phyloP scores from a whole-genome alignment of 805 yeast genomes.

The Ogataea kodamae region DNA sequence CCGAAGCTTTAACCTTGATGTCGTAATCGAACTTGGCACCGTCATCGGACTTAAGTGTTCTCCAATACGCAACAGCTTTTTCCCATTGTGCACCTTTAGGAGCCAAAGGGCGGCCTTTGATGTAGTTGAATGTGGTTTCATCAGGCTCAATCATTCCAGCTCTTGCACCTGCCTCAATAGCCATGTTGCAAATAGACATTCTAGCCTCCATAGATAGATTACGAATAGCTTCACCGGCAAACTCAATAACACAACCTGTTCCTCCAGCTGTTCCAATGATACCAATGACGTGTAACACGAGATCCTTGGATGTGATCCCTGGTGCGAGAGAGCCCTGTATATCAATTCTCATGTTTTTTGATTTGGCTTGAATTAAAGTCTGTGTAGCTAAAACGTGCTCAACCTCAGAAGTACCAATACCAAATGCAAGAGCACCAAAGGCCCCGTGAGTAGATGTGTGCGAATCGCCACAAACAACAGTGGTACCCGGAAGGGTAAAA shows the following conservation, averaged over 20 bases:
- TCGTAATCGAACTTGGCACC: slow-evolving; percentile 89
- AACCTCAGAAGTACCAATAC: slow-evolving; percentile 98
- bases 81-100: slow-evolving; percentile 95
- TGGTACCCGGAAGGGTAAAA: slow-evolving; percentile 96
- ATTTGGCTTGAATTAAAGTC: slow-evolving; percentile 89
- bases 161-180: slow-evolving; percentile 98
- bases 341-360: slow-evolving; percentile 90
- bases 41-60: slow-evolving; percentile 78
- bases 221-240: slow-evolving; percentile 93
- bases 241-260: slow-evolving; percentile 95
- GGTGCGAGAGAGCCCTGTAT: slow-evolving; percentile 80
- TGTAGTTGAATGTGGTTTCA: slow-evolving; percentile 78
- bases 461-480: slow-evolving; percentile 98
- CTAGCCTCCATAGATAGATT: slow-evolving; percentile 93
- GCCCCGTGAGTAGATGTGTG: slow-evolving; percentile 99
- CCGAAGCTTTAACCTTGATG: slow-evolving; percentile 74
- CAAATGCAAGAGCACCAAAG: slow-evolving; percentile 94
- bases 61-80: slow-evolving; percentile 90
- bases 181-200: slow-evolving; percentile 99
- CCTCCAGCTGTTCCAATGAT: slow-evolving; percentile 99
- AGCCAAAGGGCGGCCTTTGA: slow-evolving; percentile 91
- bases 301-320: slow-evolving; percentile 95
- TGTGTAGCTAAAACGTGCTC: slow-evolving; percentile 99
- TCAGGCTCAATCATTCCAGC: slow-evolving; percentile 99
- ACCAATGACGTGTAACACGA: slow-evolving; percentile 91